Conservation (phyloP, 2,329 filamentous ascomycete genomes). For the Ophiostoma sp. region DNA sequence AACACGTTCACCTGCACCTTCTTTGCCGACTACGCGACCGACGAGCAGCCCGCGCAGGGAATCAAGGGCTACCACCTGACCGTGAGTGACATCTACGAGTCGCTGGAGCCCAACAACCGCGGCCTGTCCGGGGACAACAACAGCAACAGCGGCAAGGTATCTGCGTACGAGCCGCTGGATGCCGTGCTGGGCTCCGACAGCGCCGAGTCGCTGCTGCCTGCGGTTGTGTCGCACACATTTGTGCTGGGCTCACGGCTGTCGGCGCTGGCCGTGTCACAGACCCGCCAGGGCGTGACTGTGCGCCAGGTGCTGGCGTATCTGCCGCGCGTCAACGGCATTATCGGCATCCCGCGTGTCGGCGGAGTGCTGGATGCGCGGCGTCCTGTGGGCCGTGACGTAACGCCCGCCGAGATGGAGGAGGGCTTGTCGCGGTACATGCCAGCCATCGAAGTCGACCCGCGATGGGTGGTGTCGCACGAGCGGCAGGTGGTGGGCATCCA, state of each 20-base stretch:
- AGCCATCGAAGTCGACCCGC: constrained; percentile 75
- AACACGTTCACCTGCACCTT: constrained; percentile 94
- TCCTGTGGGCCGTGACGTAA: constrained; percentile 78
- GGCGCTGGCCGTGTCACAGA: constrained; percentile 77
- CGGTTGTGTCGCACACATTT: constrained; percentile 74
- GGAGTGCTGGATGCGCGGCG: constrained; percentile 77
- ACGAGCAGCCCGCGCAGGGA: constrained; percentile 30
- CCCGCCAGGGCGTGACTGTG: constrained; percentile 83
- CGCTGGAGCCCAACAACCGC: constrained; percentile 73
- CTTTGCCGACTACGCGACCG: constrained; percentile 46
- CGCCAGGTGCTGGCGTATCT: constrained; percentile 76
- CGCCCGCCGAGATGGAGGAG: constrained; percentile 72
- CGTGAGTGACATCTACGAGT: constrained; percentile 87
- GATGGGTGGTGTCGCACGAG: constrained; percentile 59
- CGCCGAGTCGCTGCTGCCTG: constrained; percentile 49
- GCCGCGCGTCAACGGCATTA: constrained; percentile 64
- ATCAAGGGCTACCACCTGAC: constrained; percentile 82
- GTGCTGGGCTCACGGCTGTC: constrained; percentile 74
- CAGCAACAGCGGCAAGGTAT: constrained; percentile 56
- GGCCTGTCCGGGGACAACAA: constrained; percentile 60
- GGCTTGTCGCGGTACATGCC: constrained; percentile 73
- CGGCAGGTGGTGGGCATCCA: constrained; percentile 50
- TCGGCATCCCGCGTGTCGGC: constrained; percentile 63
- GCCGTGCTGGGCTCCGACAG: constrained; percentile 26
- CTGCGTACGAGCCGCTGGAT: constrained; percentile 64